A percentile compares a stretch with the other conserved stretches of the same genome.
Conservation (phyloP, 2,329 filamentous ascomycete species). For the Talaromyces amestolkiae region DNA sequence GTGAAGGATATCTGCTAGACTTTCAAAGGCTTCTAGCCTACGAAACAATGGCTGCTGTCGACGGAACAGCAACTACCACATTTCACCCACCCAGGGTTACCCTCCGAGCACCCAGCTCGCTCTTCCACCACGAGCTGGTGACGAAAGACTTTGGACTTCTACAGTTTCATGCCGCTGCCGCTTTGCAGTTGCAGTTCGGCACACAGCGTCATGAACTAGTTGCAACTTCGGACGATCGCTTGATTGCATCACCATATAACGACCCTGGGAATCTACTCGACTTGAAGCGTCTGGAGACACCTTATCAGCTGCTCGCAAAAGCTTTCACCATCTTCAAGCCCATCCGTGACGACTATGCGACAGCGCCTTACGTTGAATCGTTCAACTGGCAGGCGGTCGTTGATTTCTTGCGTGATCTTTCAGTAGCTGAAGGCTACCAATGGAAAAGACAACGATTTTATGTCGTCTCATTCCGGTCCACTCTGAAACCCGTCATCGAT, state of each 20-base stretch:
- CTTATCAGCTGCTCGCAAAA: constrained; percentile 68
- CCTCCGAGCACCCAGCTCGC: constrained; percentile 18
- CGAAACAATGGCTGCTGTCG: constrained; percentile 2
- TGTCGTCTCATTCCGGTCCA: constrained; percentile 78
- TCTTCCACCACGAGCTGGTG: constrained; percentile 33
- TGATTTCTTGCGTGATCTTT: constrained; percentile 55
- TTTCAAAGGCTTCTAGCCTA: not conserved
- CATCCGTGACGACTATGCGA: constrained; percentile 70
- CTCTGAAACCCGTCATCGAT: constrained; percentile 65
- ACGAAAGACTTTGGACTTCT: constrained; percentile 35
- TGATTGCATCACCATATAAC: constrained; percentile 75
- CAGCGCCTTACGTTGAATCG: constrained; percentile 65
- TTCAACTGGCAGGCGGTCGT: constrained; percentile 76
- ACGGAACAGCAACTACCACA: constrained; percentile 7
- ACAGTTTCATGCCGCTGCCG: constrained; percentile 36
- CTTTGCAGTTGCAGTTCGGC: constrained; percentile 30
- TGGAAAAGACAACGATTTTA: constrained; percentile 72
- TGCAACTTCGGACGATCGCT: constrained; percentile 30
- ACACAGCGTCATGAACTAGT: constrained; percentile 19
- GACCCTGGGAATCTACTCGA: constrained; percentile 69
- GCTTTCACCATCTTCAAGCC: constrained; percentile 66
- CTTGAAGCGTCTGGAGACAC: constrained; percentile 62
- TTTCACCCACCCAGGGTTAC: constrained; percentile 13
- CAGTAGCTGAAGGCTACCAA: constrained; percentile 44
- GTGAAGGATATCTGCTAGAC: not conserved